Percentiles rank a stretch among this genome's conserved stretches.
These are phyloP conservation scores for Syzygium grande DNA, from an alignment of 345 rosid species.

Conservation along the genomic window DNA sequence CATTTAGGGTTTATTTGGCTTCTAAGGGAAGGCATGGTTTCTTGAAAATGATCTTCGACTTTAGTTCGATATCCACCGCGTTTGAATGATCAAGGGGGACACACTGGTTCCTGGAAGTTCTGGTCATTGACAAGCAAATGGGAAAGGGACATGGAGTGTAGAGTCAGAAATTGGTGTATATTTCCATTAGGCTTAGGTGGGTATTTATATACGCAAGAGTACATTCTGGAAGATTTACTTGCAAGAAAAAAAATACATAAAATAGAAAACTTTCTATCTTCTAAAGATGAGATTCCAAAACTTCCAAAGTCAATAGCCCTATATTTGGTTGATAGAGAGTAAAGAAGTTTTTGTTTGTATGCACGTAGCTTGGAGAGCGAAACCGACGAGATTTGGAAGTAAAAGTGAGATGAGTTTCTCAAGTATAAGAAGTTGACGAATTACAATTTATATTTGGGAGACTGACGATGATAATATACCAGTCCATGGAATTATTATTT, in stretches of 20 bases:
- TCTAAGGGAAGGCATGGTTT: background rate
- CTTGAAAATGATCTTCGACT: background rate
- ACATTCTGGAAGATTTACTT: background rate
- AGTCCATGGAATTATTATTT: background rate
- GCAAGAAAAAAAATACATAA: accelerated
- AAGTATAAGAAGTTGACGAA: background rate
- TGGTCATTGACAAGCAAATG: background rate
- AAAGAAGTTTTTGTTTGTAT: background rate
- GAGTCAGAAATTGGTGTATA: background rate
- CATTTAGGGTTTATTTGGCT: background rate
- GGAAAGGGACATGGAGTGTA: background rate
- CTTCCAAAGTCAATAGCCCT: background rate
- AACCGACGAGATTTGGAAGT: background rate
- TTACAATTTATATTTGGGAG: background rate
- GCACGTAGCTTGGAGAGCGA: background rate
- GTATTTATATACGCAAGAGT: background rate
- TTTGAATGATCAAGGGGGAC: background rate
- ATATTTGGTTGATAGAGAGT: background rate
- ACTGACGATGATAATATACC: too few species aligned
- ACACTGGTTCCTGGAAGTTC: background rate
- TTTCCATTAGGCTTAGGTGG: background rate
- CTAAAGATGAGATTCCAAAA: background rate
- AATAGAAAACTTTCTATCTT: too few species aligned
- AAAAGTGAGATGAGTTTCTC: background rate
- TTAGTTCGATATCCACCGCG: background rate